phyloP scores from a whole-genome alignment of 225 moss, liverwort and hornwort genomes.

The Ulota crispa region DNA sequence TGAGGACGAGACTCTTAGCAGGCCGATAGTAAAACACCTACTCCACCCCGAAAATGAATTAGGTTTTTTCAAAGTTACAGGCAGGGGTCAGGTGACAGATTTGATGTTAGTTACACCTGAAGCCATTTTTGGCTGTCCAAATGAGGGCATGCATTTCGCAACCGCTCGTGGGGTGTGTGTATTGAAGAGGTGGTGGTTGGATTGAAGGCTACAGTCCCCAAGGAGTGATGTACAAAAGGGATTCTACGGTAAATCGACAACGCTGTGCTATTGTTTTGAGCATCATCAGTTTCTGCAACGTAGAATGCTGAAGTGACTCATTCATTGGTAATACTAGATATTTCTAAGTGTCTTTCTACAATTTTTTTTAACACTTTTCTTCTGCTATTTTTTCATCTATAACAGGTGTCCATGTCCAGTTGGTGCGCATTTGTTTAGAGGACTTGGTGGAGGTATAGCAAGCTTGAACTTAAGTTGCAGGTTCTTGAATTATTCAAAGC shows the following conservation, averaged over 20 bases:
- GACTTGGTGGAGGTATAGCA: conserved; percentile 8
- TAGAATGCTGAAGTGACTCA: not conserved
- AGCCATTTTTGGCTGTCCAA: conserved; percentile 17
- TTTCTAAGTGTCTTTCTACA: not conserved
- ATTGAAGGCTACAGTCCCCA: conserved; percentile 8
- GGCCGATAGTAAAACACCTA: not conserved
- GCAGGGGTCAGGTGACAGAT: conserved; percentile 3
- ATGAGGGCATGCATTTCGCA: conserved; percentile 13
- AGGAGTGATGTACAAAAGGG: not conserved
- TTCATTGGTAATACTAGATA: not conserved
- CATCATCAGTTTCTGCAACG: not conserved
- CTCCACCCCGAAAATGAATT: conserved; percentile 2
- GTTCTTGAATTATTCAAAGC: not conserved
- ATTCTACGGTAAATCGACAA: conserved; percentile 15
- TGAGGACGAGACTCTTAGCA: not conserved
- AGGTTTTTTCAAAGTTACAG: not conserved
- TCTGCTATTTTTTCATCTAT: not conserved
- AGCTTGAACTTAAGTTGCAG: not conserved
- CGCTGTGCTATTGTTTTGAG: not conserved
- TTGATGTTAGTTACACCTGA: conserved; percentile 8
- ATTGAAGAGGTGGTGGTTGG: conserved; percentile 10
- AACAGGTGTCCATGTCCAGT: conserved; percentile 13
- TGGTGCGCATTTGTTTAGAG: not conserved
- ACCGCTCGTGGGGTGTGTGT: not conserved
- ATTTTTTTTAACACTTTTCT: not conserved